Evolutionary conservation across 192 early-diverging fungal genomes (phyloP).

Genomic region (Backusella tuberculispora): DNA sequence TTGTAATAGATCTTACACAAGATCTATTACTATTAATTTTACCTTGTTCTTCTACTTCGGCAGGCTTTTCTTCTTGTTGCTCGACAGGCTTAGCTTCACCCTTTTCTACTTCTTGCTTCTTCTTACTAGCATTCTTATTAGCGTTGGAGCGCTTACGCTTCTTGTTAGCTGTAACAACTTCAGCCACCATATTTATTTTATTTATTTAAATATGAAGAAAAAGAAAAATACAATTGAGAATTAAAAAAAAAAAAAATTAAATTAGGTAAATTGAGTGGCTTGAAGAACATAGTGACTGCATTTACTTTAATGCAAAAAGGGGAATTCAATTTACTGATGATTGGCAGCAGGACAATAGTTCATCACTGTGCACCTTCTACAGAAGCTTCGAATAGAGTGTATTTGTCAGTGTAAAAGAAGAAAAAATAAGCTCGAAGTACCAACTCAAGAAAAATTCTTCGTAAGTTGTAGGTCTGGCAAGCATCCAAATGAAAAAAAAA

Average conservation of each 20-base stretch:
- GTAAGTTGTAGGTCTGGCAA: too few relatives aligned
- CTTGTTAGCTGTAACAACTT: slow-evolving; percentile 22
- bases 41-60: neutral
- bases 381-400: too few relatives aligned
- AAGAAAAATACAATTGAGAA: neutral
- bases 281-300: neutral
- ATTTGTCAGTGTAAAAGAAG: too few relatives aligned
- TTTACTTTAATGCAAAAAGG: slow-evolving; percentile 10
- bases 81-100: slow-evolving; percentile 32
- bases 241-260: slow-evolving; percentile 13
- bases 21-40: neutral
- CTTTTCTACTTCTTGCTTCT: slow-evolving; percentile 32
- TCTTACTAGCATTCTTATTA: slow-evolving; percentile 18
- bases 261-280: neutral
- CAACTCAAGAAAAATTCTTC: too few relatives aligned
- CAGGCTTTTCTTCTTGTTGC: neutral
- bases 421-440: too few relatives aligned
- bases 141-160: slow-evolving; percentile 23
- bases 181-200: slow-evolving; percentile 2
- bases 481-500: too few relatives aligned
- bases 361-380: too few relatives aligned
- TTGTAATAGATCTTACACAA: neutral
- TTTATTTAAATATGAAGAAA: neutral
- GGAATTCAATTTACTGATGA: neutral
- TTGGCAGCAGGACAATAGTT: too few relatives aligned